phyloP scores from a whole-genome alignment of 2,329 filamentous ascomycete genomes.

The Trichoderma pleuroti region DNA sequence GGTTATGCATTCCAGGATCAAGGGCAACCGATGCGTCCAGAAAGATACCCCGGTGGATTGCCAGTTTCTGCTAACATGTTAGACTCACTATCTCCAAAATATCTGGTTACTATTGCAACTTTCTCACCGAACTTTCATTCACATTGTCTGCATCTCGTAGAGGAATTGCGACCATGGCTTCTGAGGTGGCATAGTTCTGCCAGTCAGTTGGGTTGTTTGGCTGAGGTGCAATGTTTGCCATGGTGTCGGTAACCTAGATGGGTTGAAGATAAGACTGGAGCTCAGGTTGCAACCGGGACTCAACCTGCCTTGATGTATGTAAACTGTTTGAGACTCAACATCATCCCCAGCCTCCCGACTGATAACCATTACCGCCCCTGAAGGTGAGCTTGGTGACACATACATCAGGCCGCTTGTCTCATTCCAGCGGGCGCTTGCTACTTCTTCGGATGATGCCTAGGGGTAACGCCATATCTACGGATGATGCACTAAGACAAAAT shows the following conservation, averaged over 20 bases:
- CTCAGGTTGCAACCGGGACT: too few relatives aligned
- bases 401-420: neutral
- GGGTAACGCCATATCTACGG: neutral
- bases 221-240: neutral
- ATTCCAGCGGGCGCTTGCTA: too few relatives aligned
- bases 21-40: neutral
- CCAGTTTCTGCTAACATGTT: neutral
- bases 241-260: neutral
- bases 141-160: neutral
- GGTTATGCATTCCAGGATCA: neutral
- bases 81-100: neutral
- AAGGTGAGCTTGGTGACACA: neutral
- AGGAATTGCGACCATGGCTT: neutral
- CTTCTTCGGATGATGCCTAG: neutral
- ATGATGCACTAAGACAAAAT: neutral
- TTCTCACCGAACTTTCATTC: neutral
- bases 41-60: neutral
- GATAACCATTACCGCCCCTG: neutral
- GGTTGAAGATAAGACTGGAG: neutral
- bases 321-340: neutral
- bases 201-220: neutral
- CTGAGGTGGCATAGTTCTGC: neutral
- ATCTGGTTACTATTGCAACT: neutral
- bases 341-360: fast-evolving
- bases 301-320: neutral